These are phyloP conservation scores for Talaromyces atroroseus DNA, from an alignment of 2,329 filamentous ascomycete species.

Conservation along the genomic window DNA sequence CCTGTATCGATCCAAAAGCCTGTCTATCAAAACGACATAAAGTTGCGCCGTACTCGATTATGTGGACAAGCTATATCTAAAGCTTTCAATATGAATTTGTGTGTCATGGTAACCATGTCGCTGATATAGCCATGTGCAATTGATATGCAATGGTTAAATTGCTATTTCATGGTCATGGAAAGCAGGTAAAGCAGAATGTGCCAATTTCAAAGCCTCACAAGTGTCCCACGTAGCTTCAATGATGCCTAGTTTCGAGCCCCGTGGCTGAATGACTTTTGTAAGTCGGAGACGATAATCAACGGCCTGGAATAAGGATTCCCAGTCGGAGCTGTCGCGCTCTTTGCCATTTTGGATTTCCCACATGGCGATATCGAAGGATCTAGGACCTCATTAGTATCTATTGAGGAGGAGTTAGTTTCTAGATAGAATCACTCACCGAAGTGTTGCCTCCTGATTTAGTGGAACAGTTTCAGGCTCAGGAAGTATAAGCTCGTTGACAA, in stretches of 20 bases:
- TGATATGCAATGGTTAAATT: constrained; percentile 49
- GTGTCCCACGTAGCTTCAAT: constrained; percentile 10
- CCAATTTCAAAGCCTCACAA: constrained; percentile 54
- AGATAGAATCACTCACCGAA: constrained; percentile 8
- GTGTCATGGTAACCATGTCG: constrained; percentile 47
- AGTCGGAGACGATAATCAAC: constrained; percentile 18
- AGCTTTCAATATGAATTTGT: constrained; percentile 46
- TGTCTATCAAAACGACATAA: constrained; percentile 44
- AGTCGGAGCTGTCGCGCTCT: constrained; percentile 27
- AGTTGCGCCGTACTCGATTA: constrained; percentile 32
- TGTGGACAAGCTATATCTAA: constrained; percentile 45
- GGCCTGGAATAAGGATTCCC: constrained; percentile 21
- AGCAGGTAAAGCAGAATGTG: constrained; percentile 34
- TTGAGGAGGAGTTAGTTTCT: too few species aligned
- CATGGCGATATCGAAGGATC: constrained; percentile 22
- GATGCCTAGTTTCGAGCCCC: constrained; percentile 18
- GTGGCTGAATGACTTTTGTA: constrained; percentile 5
- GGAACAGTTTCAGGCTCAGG: constrained; percentile 16
- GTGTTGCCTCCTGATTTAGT: constrained; percentile 8
- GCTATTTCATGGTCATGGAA: constrained; percentile 44
- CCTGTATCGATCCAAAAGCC: constrained; percentile 38
- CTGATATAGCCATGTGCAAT: constrained; percentile 48
- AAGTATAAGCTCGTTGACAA: constrained; percentile 24
- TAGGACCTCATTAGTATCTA: too few species aligned
- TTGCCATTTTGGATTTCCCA: constrained; percentile 27